Percentiles rank a stretch among this genome's conserved stretches.
phyloP scores from a whole-genome alignment of 225 moss, liverwort and hornwort species.

The Marchantia paleacea region DNA sequence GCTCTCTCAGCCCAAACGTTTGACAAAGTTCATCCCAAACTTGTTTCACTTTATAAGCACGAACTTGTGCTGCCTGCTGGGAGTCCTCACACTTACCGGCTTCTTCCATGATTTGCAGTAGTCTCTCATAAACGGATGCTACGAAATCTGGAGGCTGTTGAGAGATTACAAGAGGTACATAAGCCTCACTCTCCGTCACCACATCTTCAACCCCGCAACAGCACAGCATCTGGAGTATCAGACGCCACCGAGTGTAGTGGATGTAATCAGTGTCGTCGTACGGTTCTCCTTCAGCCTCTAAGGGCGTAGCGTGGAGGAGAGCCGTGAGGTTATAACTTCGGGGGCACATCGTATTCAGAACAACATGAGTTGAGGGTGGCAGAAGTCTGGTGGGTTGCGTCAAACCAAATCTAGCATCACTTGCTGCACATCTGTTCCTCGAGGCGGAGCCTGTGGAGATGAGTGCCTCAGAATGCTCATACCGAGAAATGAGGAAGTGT shows the following conservation, averaged over 20 bases:
- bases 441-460: conserved; percentile 17
- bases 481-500: not conserved
- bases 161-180: conserved; percentile 18
- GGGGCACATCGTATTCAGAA: conserved; percentile 19
- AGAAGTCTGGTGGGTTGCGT: conserved; percentile 8
- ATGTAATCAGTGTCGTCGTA: conserved; percentile 17
- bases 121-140: not conserved
- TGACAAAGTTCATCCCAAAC: conserved; percentile 25
- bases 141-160: conserved; percentile 21
- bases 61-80: not conserved
- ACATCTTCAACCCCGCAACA: conserved; percentile 20
- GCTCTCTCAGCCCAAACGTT: conserved; percentile 13
- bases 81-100: conserved; percentile 1
- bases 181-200: conserved; percentile 12
- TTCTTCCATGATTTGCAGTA: conserved; percentile 23
- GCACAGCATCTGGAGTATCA: conserved; percentile 26
- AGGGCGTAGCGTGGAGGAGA: conserved; percentile 11
- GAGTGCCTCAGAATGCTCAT: not conserved
- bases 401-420: conserved; percentile 28
- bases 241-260: conserved; percentile 27
- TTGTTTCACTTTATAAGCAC: conserved; percentile 9
- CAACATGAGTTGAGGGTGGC: conserved; percentile 19
- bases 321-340: conserved; percentile 17
- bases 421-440: conserved; percentile 19
- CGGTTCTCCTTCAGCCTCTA: conserved; percentile 4